Conservation (phyloP, 1,284 basidiomycete species). For the Cryptococcus maquisensis region DNA sequence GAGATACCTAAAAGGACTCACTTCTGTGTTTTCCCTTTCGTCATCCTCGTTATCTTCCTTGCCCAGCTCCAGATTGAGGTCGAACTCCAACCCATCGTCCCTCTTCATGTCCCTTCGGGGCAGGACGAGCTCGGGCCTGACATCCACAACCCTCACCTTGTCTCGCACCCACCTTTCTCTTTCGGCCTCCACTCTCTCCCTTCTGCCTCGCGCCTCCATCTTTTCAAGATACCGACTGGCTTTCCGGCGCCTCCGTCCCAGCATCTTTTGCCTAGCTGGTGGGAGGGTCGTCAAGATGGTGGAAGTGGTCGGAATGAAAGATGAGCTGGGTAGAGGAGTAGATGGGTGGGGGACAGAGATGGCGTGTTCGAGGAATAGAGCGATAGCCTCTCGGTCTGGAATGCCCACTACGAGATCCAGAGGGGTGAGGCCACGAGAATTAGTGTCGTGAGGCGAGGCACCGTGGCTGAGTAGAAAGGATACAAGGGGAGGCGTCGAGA, state of each 20-base stretch:
- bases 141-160: slow-evolving; percentile 34
- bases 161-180: slow-evolving; percentile 57
- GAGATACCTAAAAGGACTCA: background rate
- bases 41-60: slow-evolving; percentile 21
- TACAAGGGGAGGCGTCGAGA: slow-evolving; percentile 84
- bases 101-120: slow-evolving; percentile 5
- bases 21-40: slow-evolving; percentile 38
- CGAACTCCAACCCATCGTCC: slow-evolving; percentile 16
- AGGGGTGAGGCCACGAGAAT: slow-evolving; percentile 70
- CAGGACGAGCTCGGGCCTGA: slow-evolving; percentile 25
- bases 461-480: slow-evolving; percentile 90
- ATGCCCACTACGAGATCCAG: slow-evolving; percentile 77
- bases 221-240: slow-evolving; percentile 57
- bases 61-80: slow-evolving; percentile 12
- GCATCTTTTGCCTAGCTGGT: slow-evolving; percentile 25
- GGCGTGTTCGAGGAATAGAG: slow-evolving; percentile 61
- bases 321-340: slow-evolving; percentile 3
- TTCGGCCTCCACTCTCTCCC: slow-evolving; percentile 55
- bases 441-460: slow-evolving; percentile 70
- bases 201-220: slow-evolving; percentile 55
- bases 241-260: slow-evolving; percentile 57
- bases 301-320: slow-evolving; percentile 1
- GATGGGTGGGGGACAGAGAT: slow-evolving; percentile 17
- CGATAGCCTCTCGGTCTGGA: slow-evolving; percentile 73
- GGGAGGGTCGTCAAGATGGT: background rate